phyloP scores from a whole-genome alignment of 352 stramenopile species.

The Pythium sukuiense region DNA sequence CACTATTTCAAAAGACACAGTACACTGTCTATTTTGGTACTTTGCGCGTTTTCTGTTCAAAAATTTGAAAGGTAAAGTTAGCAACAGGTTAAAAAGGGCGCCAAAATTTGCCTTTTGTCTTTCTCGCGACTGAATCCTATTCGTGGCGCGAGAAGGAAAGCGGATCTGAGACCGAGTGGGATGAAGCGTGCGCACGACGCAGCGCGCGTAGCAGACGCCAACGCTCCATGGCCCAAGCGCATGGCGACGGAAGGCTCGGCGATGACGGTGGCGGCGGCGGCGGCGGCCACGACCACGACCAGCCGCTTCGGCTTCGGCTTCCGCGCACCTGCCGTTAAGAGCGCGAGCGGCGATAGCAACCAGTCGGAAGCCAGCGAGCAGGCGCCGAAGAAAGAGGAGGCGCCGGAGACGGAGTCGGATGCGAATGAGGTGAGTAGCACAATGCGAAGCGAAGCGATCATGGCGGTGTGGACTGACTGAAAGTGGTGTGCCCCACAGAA shows the following conservation, averaged over 20 bases:
- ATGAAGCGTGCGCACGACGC: slow-evolving; percentile 23
- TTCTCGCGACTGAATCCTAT: neutral
- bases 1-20: slow-evolving; percentile 2
- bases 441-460: neutral
- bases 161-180: neutral
- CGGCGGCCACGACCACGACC: slow-evolving; percentile 7
- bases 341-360: slow-evolving; percentile 22
- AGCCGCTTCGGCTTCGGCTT: slow-evolving; percentile 43
- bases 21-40: slow-evolving; percentile 6
- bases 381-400: neutral
- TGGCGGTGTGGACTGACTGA: neutral
- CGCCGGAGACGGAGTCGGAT: slow-evolving; percentile 11
- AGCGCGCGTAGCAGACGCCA: slow-evolving; percentile 11
- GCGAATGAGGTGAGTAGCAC: slow-evolving; percentile 15
- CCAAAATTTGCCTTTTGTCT: slow-evolving; percentile 14
- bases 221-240: slow-evolving; percentile 21
- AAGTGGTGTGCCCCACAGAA: neutral
- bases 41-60: slow-evolving; percentile 28
- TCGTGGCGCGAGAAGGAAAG: slow-evolving; percentile 8
- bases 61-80: slow-evolving; percentile 33
- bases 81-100: slow-evolving; percentile 19
- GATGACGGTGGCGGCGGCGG: neutral
- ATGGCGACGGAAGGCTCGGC: slow-evolving; percentile 17
- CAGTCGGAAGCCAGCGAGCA: slow-evolving; percentile 27
- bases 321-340: slow-evolving; percentile 22